Evolutionary conservation across 129 eudicot species (phyloP).

Genomic region (Flaveria robusta): DNA sequence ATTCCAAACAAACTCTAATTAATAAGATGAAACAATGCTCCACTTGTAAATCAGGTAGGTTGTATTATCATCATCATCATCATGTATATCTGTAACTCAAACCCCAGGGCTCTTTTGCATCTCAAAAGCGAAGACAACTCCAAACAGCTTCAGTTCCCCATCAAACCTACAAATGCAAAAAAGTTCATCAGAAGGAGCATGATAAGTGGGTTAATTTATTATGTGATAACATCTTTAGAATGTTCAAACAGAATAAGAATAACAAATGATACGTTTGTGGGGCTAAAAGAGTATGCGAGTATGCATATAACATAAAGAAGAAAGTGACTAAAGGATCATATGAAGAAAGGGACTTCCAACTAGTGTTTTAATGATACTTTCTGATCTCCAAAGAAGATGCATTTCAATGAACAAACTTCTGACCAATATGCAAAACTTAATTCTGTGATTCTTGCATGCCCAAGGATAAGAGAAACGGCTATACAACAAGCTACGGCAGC

Average conservation of each 20-base stretch:
- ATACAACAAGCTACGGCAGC: not conserved
- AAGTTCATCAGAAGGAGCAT: not conserved
- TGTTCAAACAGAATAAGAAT: not conserved
- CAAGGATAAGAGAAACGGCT: not conserved
- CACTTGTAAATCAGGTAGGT: constrained; percentile 20
- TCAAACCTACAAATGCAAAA: constrained; percentile 19
- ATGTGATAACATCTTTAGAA: not conserved
- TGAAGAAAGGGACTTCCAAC: not conserved
- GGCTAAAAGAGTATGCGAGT: not conserved
- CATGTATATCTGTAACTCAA: constrained; percentile 27
- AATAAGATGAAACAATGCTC: constrained; percentile 6
- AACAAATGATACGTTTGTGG: not conserved
- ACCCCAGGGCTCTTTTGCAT: constrained; percentile 14
- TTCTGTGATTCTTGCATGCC: not conserved
- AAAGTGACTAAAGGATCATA: not conserved
- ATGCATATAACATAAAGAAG: not conserved
- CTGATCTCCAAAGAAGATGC: not conserved
- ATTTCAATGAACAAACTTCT: not conserved
- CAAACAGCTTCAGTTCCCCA: constrained; percentile 24
- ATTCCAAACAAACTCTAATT: constrained; percentile 30
- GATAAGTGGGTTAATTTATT: not conserved
- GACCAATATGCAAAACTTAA: not conserved
- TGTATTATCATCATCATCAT: constrained; percentile 1
- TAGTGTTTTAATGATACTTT: not conserved
- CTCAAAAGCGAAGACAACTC: constrained; percentile 21